Evolutionary conservation across 2,329 filamentous ascomycete species (phyloP), one percentile per base, ranked within the genome.

Genomic region (Cordyceps militaris): DNA sequence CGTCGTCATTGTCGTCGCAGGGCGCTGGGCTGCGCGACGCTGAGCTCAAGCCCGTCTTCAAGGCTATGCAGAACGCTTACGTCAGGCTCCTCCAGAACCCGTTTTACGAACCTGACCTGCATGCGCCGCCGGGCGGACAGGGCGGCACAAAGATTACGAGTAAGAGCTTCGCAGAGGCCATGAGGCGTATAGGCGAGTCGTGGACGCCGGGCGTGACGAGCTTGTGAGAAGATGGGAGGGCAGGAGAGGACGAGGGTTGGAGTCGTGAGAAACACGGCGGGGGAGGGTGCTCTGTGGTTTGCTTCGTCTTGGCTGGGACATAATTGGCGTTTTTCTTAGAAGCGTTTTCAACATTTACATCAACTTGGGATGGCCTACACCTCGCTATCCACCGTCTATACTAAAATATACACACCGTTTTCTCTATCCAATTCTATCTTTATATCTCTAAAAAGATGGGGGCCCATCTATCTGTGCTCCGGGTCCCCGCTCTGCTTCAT

Each of bases 1-100:
- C 57, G 61, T 50, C 34, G 32, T 60, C 49, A 50, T 61, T 30
- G 34, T 61, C 66, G 62, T 66, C 62, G 49, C 19, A 81, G 82
- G 14, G 75, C 88, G 14, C 9, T 19, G 91, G 89, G 0, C 71
- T 97, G 66, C 79, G 89, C 61, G 91, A 96, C 67, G 85, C 87
- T n/a, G 93, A 97, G 73, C 76, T 97, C 67, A 91, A 91, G 70
- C 85, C 89, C 34, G 92, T 94, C 26, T 99, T 99, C 69, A 84
- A 87, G 69, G 91, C 92, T 28, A 83, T 99, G 73, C 94, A 97
- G 74, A 86, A 82, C n/a, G 91, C 93, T 30, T 99, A 97, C 67
- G 88, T 97, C 59, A 79, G 84, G 61, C 76, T 99, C 53, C 75
- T 97, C 63, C 88, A 96, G 73, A 97, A 99, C 67, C 93, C 93